These are phyloP conservation scores for Scheffersomyces titani DNA, from an alignment of 1,139 yeast genomes.

Conservation along the genomic window DNA sequence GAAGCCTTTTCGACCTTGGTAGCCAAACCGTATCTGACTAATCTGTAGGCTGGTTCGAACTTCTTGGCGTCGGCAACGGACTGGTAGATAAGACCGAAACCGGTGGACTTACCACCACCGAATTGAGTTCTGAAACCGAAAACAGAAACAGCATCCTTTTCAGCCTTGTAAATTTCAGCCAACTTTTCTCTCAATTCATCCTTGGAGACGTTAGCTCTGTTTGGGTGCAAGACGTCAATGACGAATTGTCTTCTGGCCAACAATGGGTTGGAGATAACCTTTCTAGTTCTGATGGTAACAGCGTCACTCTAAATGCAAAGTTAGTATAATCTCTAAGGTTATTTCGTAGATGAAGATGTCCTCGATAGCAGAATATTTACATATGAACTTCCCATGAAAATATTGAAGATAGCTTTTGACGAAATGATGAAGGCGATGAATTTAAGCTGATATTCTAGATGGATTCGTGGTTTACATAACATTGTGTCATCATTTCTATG, in stretches of 20 bases:
- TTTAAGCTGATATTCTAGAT: not conserved
- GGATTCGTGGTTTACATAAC: too few relatives aligned
- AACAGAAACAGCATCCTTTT: slow-evolving; percentile 97
- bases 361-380: not conserved
- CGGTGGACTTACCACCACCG: slow-evolving; percentile 99
- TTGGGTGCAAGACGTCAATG: slow-evolving; percentile 99
- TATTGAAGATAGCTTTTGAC: not conserved
- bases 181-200: slow-evolving; percentile 98
- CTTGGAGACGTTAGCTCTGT: slow-evolving; percentile 99
- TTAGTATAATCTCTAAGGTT: slow-evolving; percentile 29
- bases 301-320: slow-evolving; percentile 77
- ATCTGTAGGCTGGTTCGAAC: slow-evolving; percentile 99
- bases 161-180: slow-evolving; percentile 96
- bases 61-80: slow-evolving; percentile 97
- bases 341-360: not conserved
- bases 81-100: slow-evolving; percentile 99
- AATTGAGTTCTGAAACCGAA: slow-evolving; percentile 99
- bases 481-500: not conserved
- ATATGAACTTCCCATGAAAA: not conserved
- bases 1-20: slow-evolving; percentile 94
- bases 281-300: slow-evolving; percentile 99
- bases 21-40: slow-evolving; percentile 98
- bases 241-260: slow-evolving; percentile 99
- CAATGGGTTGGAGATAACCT: slow-evolving; percentile 99
- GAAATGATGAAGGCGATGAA: not conserved